Conservation (phyloP, 2,329 filamentous ascomycete species). For the Sarocladiaceae sp. region DNA sequence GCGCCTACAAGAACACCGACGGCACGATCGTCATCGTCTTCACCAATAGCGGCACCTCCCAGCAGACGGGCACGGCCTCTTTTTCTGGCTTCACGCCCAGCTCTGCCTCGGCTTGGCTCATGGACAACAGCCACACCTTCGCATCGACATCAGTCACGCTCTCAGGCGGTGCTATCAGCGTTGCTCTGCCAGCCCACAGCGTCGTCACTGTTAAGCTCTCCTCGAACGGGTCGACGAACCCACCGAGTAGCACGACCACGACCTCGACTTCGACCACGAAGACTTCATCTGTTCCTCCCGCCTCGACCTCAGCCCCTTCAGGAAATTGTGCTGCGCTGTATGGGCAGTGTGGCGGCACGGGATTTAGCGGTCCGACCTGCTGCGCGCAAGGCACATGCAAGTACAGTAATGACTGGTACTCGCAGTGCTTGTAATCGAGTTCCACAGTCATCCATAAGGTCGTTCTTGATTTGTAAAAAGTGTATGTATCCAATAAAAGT, state of each 20-base stretch:
- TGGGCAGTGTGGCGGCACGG: slow-evolving; percentile 15
- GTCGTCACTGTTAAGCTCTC: slow-evolving; percentile 20
- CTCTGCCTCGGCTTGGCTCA: slow-evolving; percentile 29
- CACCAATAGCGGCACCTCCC: slow-evolving; percentile 25
- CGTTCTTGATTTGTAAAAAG: too few species aligned
- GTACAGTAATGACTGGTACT: slow-evolving; percentile 17
- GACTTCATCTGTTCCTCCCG: slow-evolving; percentile 1
- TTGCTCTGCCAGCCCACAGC: slow-evolving; percentile 13
- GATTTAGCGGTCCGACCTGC: slow-evolving; percentile 15
- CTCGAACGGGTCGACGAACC: neutral
- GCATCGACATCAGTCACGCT: slow-evolving; percentile 15
- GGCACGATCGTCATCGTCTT: slow-evolving; percentile 32
- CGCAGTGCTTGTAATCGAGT: slow-evolving; percentile 14
- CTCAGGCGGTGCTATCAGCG: slow-evolving; percentile 16
- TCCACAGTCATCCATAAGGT: too few species aligned
- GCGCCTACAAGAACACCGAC: slow-evolving; percentile 32
- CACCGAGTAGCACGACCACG: neutral
- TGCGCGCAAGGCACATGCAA: slow-evolving; percentile 16
- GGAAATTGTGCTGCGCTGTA: neutral
- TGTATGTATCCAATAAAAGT: too few species aligned
- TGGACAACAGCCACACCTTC: slow-evolving; percentile 26
- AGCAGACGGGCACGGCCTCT: slow-evolving; percentile 20
- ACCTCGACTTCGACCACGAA: neutral
- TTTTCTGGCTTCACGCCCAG: slow-evolving; percentile 24
- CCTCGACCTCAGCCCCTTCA: slow-evolving; percentile 1